Conservation (phyloP, 495 filamentous ascomycete species). For the Podospora pseudopauciseta region DNA sequence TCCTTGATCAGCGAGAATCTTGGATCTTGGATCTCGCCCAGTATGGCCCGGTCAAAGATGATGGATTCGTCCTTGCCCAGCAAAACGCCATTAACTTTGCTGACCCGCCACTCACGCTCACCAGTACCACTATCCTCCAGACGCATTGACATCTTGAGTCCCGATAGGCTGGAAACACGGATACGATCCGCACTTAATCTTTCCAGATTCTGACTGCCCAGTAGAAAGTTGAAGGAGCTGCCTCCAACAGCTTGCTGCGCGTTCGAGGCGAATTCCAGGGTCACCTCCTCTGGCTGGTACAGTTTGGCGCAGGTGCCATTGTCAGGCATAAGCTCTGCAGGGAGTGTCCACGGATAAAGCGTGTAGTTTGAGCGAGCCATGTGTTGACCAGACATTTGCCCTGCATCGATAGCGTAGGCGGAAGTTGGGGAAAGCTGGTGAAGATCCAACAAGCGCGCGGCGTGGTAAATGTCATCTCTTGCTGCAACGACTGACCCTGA, state of each 20-base stretch:
- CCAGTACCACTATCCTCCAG: constrained; percentile 52
- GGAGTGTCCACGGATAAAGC: constrained; percentile 90
- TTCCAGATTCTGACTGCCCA: constrained; percentile 46
- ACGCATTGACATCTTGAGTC: constrained; percentile 76
- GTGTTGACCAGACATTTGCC: constrained; percentile 34
- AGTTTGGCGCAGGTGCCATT: constrained; percentile 65
- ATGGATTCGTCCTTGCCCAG: constrained; percentile 89
- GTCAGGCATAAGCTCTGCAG: constrained; percentile 64
- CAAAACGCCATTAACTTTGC: constrained; percentile 71
- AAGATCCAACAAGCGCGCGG: constrained; percentile 77
- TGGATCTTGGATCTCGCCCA: constrained; percentile 74
- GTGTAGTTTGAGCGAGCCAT: constrained; percentile 56
- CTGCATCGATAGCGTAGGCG: constrained; percentile 25
- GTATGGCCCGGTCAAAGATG: constrained; percentile 70
- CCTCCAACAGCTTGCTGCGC: constrained; percentile 53
- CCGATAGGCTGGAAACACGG: constrained; percentile 70
- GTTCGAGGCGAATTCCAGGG: constrained; percentile 77
- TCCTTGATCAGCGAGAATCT: constrained; percentile 79
- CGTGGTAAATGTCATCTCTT: constrained; percentile 85
- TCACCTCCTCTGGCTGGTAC: constrained; percentile 55
- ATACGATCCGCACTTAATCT: constrained; percentile 63
- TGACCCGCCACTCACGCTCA: constrained; percentile 59
- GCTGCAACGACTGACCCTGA: constrained; percentile 76
- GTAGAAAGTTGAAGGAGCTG: constrained; percentile 53
- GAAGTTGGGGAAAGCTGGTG: constrained; percentile 56